A percentile compares a stretch with the other conserved stretches of the same genome.
These are phyloP conservation scores for Annulohypoxylon maeteangense DNA, from an alignment of 495 filamentous ascomycete species.

Conservation along the genomic window DNA sequence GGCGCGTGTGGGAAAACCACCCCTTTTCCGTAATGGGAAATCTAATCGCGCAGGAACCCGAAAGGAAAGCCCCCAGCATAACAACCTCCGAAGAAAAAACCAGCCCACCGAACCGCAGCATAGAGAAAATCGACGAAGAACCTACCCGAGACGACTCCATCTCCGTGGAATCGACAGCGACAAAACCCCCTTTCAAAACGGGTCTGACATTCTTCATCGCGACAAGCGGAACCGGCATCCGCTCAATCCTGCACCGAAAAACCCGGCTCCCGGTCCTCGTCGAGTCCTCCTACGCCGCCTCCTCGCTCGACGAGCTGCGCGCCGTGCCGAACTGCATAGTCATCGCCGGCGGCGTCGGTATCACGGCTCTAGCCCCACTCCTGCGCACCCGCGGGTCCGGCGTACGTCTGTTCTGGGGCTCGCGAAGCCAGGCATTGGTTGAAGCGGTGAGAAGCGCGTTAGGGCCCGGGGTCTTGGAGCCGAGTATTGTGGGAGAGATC, in stretches of 20 bases:
- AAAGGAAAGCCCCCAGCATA: neutral
- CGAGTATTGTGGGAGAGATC: conserved; percentile 28
- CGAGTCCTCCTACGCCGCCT: conserved; percentile 33
- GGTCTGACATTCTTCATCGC: conserved; percentile 39
- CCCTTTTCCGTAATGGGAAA: conserved; percentile 54
- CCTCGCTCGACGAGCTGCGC: conserved; percentile 16
- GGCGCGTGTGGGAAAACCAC: conserved; percentile 59
- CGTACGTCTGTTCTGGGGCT: conserved; percentile 41
- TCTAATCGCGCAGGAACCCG: conserved; percentile 12
- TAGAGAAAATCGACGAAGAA: conserved; percentile 6
- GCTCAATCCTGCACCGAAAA: conserved; percentile 6
- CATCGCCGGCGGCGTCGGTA: conserved; percentile 46
- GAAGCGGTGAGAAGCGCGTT: conserved; percentile 15
- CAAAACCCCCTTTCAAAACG: conserved; percentile 1
- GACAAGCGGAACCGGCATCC: conserved; percentile 14
- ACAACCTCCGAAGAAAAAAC: neutral
- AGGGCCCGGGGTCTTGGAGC: conserved; percentile 13
- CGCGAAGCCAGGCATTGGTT: conserved; percentile 25
- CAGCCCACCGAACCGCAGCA: neutral
- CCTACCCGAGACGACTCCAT: neutral
- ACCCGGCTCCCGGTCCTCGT: conserved; percentile 24
- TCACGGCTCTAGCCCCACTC: conserved; percentile 30
- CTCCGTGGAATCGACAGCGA: neutral
- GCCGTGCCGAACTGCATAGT: conserved; percentile 29
- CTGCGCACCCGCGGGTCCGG: conserved; percentile 21